phyloP scores from a whole-genome alignment of 2,329 filamentous ascomycete genomes.

The Pestalotiopsis sp. region DNA sequence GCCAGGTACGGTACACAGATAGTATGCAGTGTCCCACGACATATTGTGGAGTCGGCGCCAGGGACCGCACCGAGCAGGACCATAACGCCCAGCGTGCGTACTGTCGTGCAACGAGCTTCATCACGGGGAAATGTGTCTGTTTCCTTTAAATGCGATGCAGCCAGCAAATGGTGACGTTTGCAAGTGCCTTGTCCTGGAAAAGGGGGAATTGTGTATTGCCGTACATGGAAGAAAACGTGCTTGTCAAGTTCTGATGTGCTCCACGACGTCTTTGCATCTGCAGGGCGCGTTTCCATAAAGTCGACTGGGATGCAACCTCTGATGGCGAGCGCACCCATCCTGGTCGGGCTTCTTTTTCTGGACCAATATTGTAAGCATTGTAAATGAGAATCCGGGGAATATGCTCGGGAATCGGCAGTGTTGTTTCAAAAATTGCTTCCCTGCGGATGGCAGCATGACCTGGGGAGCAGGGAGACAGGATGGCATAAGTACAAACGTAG shows the following conservation, averaged over 20 bases:
- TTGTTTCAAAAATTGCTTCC: not conserved
- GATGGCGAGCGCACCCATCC: not conserved
- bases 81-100: no score
- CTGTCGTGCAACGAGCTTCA: not conserved
- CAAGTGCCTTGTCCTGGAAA: not conserved
- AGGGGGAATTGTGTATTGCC: not conserved
- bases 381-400: not conserved
- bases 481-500: not conserved
- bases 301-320: not conserved
- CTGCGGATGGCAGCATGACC: not conserved
- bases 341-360: not conserved
- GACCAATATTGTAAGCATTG: not conserved
- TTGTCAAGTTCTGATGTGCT: not conserved
- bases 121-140: not conserved
- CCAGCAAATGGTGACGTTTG: not conserved
- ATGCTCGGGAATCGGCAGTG: not conserved
- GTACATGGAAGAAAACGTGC: not conserved
- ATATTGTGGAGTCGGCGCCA: constrained; percentile 3
- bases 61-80: not conserved
- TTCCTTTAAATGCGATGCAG: not conserved
- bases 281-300: not conserved
- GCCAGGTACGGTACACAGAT: not conserved
- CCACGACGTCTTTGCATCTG: not conserved
- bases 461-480: not conserved
- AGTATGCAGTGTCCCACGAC: constrained; percentile 6